Percentiles rank a stretch among this genome's conserved stretches.
These are phyloP conservation scores for Monosporascus ibericus DNA, from an alignment of 2,329 filamentous ascomycete species.

Conservation along the genomic window DNA sequence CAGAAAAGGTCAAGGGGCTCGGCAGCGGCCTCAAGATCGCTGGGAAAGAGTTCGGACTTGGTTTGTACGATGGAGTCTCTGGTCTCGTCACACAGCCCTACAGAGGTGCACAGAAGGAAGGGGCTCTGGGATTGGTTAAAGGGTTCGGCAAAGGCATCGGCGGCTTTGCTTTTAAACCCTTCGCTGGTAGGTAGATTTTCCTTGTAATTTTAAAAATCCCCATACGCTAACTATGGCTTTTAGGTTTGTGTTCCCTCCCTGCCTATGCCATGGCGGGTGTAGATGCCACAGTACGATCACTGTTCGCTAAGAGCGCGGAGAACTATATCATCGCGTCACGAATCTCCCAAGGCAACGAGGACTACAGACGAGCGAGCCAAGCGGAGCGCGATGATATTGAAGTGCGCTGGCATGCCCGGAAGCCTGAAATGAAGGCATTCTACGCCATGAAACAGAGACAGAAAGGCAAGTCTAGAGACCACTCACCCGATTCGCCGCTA, in stretches of 20 bases:
- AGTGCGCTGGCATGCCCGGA: conserved; percentile 55
- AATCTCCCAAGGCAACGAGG: conserved; percentile 67
- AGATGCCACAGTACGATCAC: conserved; percentile 68
- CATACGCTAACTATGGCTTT: not conserved
- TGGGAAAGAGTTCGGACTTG: conserved; percentile 69
- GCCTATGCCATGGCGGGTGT: conserved; percentile 81
- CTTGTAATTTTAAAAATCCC: not conserved
- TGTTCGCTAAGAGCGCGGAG: conserved; percentile 63
- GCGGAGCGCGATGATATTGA: conserved; percentile 62
- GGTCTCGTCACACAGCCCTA: conserved; percentile 75
- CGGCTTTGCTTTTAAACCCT: conserved; percentile 75
- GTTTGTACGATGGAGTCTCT: conserved; percentile 75
- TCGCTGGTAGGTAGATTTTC: conserved; percentile 52
- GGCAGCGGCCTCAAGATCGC: conserved; percentile 72
- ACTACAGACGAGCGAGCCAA: conserved; percentile 46
- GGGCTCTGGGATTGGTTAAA: conserved; percentile 61
- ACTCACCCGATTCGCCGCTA: conserved; percentile 14
- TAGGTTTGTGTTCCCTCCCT: conserved; percentile 62
- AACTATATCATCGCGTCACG: conserved; percentile 77
- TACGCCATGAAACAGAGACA: conserved; percentile 47
- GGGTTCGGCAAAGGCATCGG: conserved; percentile 79
- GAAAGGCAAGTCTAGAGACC: conserved; percentile 29
- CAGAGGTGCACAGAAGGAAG: conserved; percentile 61
- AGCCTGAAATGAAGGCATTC: conserved; percentile 55
- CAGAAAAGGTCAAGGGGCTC: conserved; percentile 72